A percentile compares a stretch with the other conserved stretches of the same genome.
phyloP scores from a whole-genome alignment of 192 early-diverging fungal species.

The Backusella parvicylindrica region DNA sequence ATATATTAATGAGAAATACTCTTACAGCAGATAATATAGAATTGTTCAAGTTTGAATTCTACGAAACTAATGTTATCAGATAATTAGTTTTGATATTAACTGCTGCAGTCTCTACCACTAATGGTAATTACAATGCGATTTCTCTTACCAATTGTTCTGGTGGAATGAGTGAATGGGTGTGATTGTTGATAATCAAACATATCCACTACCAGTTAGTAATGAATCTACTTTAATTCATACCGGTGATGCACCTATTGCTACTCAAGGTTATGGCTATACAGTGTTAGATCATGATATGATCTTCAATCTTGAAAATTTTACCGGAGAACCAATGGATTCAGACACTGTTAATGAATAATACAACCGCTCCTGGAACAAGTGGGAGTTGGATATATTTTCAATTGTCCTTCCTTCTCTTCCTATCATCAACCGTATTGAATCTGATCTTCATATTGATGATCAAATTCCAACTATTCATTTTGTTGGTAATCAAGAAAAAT shows the following conservation, averaged over 20 bases:
- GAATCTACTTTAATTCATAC: background rate
- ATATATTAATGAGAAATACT: too few species aligned
- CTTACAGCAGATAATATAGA: too few species aligned
- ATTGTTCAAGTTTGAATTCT: too few species aligned
- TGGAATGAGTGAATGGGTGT: background rate
- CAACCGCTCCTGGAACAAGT: background rate
- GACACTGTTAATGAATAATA: background rate
- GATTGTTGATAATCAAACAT: background rate
- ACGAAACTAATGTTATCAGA: too few species aligned
- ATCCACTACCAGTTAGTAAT: background rate
- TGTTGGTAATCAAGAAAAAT: background rate
- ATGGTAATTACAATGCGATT: background rate
- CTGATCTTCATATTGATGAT: background rate
- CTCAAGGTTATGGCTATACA: background rate
- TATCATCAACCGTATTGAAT: background rate
- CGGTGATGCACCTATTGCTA: background rate
- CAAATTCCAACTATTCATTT: constrained; percentile 3
- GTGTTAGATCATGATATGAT: background rate
- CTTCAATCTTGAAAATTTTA: background rate
- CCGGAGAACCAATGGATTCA: background rate
- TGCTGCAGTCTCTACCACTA: background rate
- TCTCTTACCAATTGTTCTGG: background rate
- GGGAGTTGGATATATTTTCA: background rate
- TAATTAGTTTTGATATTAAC: background rate
- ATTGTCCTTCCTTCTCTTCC: constrained; percentile 3